Conservation (phyloP, 139 green algal species). For the Ulvella scutata region DNA sequence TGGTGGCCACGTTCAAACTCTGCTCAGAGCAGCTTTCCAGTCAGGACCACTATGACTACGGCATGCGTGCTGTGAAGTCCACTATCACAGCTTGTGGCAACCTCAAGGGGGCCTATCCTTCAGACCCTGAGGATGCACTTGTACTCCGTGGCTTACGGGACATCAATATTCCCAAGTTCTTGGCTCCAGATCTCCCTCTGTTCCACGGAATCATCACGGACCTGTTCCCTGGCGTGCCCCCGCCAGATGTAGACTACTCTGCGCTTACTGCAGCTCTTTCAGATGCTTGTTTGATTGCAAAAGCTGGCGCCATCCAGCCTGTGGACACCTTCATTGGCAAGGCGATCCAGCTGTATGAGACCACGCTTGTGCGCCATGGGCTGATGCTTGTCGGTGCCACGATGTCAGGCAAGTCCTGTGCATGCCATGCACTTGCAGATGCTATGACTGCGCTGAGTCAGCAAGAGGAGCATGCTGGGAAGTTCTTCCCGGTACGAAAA, state of each 20-base stretch:
- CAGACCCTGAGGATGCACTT: slow-evolving; percentile 49
- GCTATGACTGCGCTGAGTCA: slow-evolving; percentile 27
- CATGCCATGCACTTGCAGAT: slow-evolving; percentile 32
- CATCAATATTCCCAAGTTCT: slow-evolving; percentile 65
- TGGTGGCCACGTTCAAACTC: slow-evolving; percentile 76
- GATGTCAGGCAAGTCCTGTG: slow-evolving; percentile 60
- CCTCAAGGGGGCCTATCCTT: slow-evolving; percentile 54
- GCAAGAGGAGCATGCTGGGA: background rate
- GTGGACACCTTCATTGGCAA: slow-evolving; percentile 46
- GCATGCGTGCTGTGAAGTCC: slow-evolving; percentile 66
- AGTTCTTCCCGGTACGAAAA: slow-evolving; percentile 20
- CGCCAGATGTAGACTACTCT: slow-evolving; percentile 32
- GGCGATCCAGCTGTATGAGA: slow-evolving; percentile 77
- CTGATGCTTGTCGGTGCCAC: slow-evolving; percentile 74
- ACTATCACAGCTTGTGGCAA: slow-evolving; percentile 65
- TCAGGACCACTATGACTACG: slow-evolving; percentile 73
- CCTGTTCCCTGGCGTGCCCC: slow-evolving; percentile 42
- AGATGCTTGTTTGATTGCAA: slow-evolving; percentile 2
- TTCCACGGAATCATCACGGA: slow-evolving; percentile 61
- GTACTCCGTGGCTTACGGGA: slow-evolving; percentile 48
- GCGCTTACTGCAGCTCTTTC: slow-evolving; percentile 25
- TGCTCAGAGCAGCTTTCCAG: slow-evolving; percentile 65
- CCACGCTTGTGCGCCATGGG: slow-evolving; percentile 64
- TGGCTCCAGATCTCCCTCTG: slow-evolving; percentile 51
- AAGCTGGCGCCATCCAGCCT: slow-evolving; percentile 14